Percentiles rank a stretch among this genome's conserved stretches.
These are phyloP conservation scores for Syzygium malaccense DNA, from an alignment of 441 rosid genomes.

Conservation along the genomic window DNA sequence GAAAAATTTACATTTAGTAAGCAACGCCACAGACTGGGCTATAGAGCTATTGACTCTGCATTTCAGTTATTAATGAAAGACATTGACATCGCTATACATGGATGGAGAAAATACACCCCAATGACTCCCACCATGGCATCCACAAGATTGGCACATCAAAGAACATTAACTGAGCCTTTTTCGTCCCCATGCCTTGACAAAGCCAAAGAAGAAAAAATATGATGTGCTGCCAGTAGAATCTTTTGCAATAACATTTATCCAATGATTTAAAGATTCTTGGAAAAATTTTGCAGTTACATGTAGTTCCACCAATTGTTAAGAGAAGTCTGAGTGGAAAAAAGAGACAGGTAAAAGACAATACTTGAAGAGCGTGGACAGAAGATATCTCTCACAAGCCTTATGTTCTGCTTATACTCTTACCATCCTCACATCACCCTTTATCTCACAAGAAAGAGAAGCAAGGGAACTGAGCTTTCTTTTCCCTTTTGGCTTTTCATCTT, in stretches of 20 bases:
- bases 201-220: neutral
- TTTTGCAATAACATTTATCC: neutral
- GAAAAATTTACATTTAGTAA: neutral
- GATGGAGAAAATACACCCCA: neutral
- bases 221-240: neutral
- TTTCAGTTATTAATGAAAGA: neutral
- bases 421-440: neutral
- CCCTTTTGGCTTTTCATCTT: neutral
- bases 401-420: neutral
- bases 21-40: neutral
- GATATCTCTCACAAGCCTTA: neutral
- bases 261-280: neutral
- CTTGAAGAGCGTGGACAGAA: neutral
- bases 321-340: neutral
- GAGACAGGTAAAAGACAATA: neutral
- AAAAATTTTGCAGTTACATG: neutral
- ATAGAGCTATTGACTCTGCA: neutral
- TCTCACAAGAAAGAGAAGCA: neutral
- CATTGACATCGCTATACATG: neutral
- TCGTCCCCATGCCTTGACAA: neutral
- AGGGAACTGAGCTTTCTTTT: neutral
- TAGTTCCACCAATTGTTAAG: neutral
- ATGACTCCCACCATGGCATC: neutral
- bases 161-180: neutral
- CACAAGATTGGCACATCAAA: neutral